A percentile compares a stretch with the other conserved stretches of the same genome.
These are phyloP conservation scores for Platanthera guangdongensis DNA, from an alignment of 106 monocot genomes.

Conservation along the genomic window DNA sequence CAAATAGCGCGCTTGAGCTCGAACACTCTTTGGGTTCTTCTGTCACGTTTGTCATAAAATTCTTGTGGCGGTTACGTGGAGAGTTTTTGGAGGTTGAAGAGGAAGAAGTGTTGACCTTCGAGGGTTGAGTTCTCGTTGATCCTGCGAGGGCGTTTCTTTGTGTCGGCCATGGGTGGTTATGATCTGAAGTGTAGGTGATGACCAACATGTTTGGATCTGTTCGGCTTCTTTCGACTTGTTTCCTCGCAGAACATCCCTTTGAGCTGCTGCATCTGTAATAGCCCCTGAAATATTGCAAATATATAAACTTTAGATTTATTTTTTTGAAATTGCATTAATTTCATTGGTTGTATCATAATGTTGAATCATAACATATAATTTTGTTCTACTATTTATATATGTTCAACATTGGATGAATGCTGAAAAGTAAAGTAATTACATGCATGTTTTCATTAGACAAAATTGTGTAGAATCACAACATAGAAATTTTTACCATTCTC, in stretches of 20 bases:
- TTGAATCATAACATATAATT: no score
- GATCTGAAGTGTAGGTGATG: conserved; percentile 95
- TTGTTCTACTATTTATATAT: no score
- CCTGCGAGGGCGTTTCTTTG: conserved; percentile 60
- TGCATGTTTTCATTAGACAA: no score
- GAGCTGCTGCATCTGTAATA: conserved; percentile 99
- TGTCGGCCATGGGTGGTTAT: conserved; percentile 98
- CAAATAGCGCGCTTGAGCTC: not conserved
- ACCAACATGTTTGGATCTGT: conserved; percentile 92
- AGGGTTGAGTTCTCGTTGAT: conserved; percentile 22
- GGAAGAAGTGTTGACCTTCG: conserved; percentile 7
- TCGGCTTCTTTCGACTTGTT: conserved; percentile 89
- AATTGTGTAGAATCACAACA: no score
- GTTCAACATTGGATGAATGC: no score
- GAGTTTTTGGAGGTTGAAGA: not conserved
- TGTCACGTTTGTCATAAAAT: not conserved
- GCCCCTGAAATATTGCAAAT: conserved; percentile 43
- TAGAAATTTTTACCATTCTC: no score
- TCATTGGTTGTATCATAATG: no score
- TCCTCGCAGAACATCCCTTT: conserved; percentile 91
- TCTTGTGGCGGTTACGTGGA: not conserved
- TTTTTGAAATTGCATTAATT: no score
- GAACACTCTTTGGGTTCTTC: conserved; percentile 3
- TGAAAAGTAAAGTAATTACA: no score
- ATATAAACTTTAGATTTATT: not conserved